A percentile compares a stretch with the other conserved stretches of the same genome.
These are phyloP conservation scores for Penicillium sp. DNA, from an alignment of 2,329 filamentous ascomycete species.

Conservation along the genomic window DNA sequence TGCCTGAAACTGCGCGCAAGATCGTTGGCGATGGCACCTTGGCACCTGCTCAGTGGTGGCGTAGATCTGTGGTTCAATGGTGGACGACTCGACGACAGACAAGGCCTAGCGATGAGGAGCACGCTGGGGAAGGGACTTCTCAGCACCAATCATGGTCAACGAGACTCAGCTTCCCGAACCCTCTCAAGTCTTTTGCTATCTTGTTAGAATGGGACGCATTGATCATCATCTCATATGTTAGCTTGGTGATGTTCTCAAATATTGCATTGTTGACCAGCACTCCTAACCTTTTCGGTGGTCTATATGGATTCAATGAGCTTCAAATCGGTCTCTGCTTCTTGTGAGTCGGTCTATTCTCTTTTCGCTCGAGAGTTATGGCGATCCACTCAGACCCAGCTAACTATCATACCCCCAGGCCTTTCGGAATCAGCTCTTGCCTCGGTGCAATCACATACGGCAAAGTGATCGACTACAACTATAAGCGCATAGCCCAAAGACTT, in stretches of 20 bases:
- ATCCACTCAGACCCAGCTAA: not conserved
- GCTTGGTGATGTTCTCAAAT: constrained; percentile 39
- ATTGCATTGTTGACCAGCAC: constrained; percentile 41
- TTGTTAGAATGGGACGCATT: constrained; percentile 40
- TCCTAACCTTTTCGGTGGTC: constrained; percentile 39
- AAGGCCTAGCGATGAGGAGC: constrained; percentile 1
- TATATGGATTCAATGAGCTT: constrained; percentile 36
- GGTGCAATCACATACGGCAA: constrained; percentile 25
- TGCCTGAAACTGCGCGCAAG: constrained; percentile 40
- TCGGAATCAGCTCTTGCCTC: constrained; percentile 21
- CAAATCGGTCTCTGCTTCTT: constrained; percentile 30
- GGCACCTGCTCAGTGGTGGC: constrained; percentile 27
- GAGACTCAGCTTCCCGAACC: constrained; percentile 48
- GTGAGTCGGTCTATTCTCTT: constrained; percentile 6
- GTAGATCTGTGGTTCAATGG: constrained; percentile 22
- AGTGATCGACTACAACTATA: constrained; percentile 26
- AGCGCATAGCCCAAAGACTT: constrained; percentile 15
- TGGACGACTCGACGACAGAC: constrained; percentile 1
- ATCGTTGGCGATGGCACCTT: constrained; percentile 31
- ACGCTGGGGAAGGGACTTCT: not conserved
- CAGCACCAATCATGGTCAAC: constrained; percentile 17
- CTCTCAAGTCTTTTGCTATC: constrained; percentile 43
- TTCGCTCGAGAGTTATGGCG: not conserved
- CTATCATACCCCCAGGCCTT: constrained; percentile 14
- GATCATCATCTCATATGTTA: constrained; percentile 39